Evolutionary conservation across 2,329 filamentous ascomycete species (phyloP), one percentile per base, ranked within the genome.

Genomic region (Neopestalotiopsis sp.): DNA sequence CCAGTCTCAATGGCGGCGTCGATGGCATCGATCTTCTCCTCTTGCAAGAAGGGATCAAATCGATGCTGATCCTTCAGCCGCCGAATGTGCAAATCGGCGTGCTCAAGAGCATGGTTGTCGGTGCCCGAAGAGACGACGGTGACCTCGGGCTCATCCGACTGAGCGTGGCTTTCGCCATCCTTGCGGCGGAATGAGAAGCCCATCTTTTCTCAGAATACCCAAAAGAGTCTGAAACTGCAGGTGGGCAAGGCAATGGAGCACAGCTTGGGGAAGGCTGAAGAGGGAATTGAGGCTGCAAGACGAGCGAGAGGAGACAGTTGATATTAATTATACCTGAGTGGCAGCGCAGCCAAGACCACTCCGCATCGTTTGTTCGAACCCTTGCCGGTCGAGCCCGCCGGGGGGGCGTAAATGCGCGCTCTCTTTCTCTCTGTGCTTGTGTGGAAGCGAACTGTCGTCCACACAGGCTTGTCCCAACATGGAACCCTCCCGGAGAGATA

Each of bases 11-110:
- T 83, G 38, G 86, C 88, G 59, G 87, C 83, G 69, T 91, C 88
- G 70, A 91, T 83, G 77, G 90, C 87, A 70, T 88, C 87, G 65
- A 88, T 80, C 63, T 90, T 84, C 70, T 90, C 88, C 69, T 90
- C 82, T 14, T 89, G 87, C 72, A 92, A 17, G 64, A 66, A 66
- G 20, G 64, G 64, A 6, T 66, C 64, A 45, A 66, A 66, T 40
- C 64, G 53, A 28, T 66, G 64, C 45, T 66, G 64, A 42, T 66
- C 64, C 64, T 58, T 66, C 64, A 66, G 45, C 20, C 64, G 42
- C 45, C 53, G 57, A 17, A 66, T 56, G 42, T 66, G 42, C 30
- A 40, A 14, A 17, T 66, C 64, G 45, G 64, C 45, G 20, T 56
- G n/a, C 13, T 32, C 32, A 49, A 53, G 14, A 24, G 20, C 42